Conservation (phyloP, 345 rosid species). For the Fremontodendron californicum region DNA sequence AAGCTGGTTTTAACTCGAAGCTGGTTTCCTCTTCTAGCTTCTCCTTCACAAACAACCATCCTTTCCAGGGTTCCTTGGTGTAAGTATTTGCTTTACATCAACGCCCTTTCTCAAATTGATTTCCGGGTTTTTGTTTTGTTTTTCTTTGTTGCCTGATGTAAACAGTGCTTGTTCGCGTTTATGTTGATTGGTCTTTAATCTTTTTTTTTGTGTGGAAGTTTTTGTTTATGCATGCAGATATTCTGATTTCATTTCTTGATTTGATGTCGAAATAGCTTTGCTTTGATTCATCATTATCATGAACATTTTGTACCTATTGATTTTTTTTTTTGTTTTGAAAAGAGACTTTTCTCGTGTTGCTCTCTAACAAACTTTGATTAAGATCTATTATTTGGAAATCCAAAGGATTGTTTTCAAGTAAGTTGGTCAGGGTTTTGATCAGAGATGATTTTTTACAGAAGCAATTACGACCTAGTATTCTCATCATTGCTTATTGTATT, state of each 20-base stretch:
- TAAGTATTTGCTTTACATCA: slow-evolving; percentile 27
- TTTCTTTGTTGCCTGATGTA: background rate
- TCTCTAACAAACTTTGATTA: too few species aligned
- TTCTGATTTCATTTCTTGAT: background rate
- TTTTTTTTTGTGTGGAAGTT: background rate
- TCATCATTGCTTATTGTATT: background rate
- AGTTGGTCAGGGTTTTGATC: too few species aligned
- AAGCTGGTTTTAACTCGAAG: slow-evolving; percentile 30
- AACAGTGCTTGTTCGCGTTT: background rate
- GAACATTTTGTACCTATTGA: background rate
- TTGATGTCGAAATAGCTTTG: background rate
- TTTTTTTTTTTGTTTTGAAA: background rate
- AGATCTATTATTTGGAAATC: too few species aligned
- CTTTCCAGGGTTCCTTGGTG: slow-evolving; percentile 44
- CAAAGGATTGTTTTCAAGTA: too few species aligned
- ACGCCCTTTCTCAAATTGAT: background rate
- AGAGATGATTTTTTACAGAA: too few species aligned
- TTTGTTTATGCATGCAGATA: background rate
- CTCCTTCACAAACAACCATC: slow-evolving; percentile 30
- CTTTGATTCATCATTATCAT: background rate
- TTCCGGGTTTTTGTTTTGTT: background rate
- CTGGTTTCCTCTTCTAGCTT: slow-evolving; percentile 42
- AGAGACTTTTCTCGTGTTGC: background rate
- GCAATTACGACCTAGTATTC: too few species aligned
- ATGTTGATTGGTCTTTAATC: background rate